These are phyloP conservation scores for Xylaria polymorpha DNA, from an alignment of 2,329 filamentous ascomycete genomes.

Conservation along the genomic window DNA sequence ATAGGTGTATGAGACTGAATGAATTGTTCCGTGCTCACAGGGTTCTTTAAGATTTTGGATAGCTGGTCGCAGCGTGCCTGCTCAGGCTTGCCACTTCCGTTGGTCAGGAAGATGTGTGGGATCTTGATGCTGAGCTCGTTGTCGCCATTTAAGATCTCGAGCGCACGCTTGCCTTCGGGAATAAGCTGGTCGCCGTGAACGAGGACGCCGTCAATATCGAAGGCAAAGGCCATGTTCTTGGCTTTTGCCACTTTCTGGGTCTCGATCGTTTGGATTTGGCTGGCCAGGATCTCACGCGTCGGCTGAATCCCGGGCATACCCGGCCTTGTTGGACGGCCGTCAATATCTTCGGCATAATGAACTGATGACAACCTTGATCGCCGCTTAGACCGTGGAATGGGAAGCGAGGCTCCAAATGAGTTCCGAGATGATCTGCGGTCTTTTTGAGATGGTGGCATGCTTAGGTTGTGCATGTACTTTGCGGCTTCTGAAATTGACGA, in stretches of 20 bases:
- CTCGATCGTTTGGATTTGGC: slow-evolving; percentile 75
- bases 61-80: slow-evolving; percentile 73
- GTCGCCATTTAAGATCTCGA: slow-evolving; percentile 79
- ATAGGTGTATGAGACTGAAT: slow-evolving; percentile 83
- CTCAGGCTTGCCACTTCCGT: slow-evolving; percentile 79
- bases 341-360: slow-evolving; percentile 56
- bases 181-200: slow-evolving; percentile 79
- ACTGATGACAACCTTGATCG: slow-evolving; percentile 75
- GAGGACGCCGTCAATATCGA: slow-evolving; percentile 82
- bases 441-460: slow-evolving; percentile 73
- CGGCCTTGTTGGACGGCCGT: slow-evolving; percentile 60
- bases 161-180: slow-evolving; percentile 71
- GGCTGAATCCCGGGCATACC: slow-evolving; percentile 70
- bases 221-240: slow-evolving; percentile 85
- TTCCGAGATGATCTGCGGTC: slow-evolving; percentile 77
- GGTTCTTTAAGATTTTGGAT: slow-evolving; percentile 71
- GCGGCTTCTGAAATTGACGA: slow-evolving; percentile 75
- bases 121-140: slow-evolving; percentile 84
- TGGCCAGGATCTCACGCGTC: slow-evolving; percentile 74
- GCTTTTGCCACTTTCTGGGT: slow-evolving; percentile 73
- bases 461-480: slow-evolving; percentile 79
- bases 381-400: slow-evolving; percentile 77
- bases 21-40: slow-evolving; percentile 77
- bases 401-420: slow-evolving; percentile 78
- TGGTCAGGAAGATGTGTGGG: slow-evolving; percentile 78